Conservation (phyloP, 208 protist species). For the Wallacemonas rigidus region DNA sequence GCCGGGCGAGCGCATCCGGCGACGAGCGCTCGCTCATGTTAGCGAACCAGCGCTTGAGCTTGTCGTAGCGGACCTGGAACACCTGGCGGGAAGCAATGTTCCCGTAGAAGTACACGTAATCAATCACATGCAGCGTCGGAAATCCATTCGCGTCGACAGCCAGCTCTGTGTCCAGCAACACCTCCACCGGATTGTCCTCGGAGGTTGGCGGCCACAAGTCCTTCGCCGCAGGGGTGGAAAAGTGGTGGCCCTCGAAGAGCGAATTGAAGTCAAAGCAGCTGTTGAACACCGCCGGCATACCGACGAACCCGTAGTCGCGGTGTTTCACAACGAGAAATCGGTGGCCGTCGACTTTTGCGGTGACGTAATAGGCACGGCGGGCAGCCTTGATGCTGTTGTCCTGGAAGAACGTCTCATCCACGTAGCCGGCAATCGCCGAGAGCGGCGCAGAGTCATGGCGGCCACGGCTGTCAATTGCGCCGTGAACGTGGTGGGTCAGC, state of each 20-base stretch:
- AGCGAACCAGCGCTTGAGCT: slow-evolving; percentile 63
- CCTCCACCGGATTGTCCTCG: slow-evolving; percentile 44
- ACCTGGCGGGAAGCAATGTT: slow-evolving; percentile 44
- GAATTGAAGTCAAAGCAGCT: slow-evolving; percentile 72
- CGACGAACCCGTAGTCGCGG: slow-evolving; percentile 63
- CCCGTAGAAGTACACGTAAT: slow-evolving; percentile 84
- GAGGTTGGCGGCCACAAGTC: background rate
- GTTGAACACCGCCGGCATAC: slow-evolving; percentile 73
- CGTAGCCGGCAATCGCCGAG: slow-evolving; percentile 72
- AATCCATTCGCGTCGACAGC: slow-evolving; percentile 20
- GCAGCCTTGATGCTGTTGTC: slow-evolving; percentile 26
- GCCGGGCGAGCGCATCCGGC: slow-evolving; percentile 12
- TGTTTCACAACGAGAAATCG: slow-evolving; percentile 81
- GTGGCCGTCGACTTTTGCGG: slow-evolving; percentile 80
- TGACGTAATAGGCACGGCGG: slow-evolving; percentile 61
- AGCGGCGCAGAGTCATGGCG: slow-evolving; percentile 72
- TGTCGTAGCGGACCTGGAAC: slow-evolving; percentile 59
- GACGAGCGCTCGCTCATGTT: slow-evolving; percentile 29
- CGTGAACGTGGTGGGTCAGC: slow-evolving; percentile 66
- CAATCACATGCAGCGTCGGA: slow-evolving; percentile 72
- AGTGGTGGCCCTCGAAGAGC: slow-evolving; percentile 50
- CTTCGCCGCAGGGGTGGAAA: slow-evolving; percentile 9
- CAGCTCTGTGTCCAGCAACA: slow-evolving; percentile 81
- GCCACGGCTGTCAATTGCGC: slow-evolving; percentile 62
- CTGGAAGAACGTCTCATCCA: slow-evolving; percentile 60